These are phyloP conservation scores for Phytomonas sp. DNA, from an alignment of 208 protist species.

Conservation along the genomic window DNA sequence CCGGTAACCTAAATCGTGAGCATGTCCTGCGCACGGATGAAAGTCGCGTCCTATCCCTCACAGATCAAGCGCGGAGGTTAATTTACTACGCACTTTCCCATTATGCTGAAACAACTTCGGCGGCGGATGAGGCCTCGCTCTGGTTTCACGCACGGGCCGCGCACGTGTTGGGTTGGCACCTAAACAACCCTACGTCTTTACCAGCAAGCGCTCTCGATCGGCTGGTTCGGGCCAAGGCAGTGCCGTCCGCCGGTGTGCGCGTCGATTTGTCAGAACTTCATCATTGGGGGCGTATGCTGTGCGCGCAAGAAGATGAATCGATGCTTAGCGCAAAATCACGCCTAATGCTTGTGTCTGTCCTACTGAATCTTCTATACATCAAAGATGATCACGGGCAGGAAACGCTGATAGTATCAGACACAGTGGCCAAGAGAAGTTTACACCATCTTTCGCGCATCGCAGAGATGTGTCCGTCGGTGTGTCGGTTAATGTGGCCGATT, in stretches of 20 bases:
- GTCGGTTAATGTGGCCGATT: slow-evolving; percentile 61
- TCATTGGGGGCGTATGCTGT: slow-evolving; percentile 12
- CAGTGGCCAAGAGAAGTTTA: slow-evolving; percentile 39
- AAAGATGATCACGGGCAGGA: slow-evolving; percentile 27
- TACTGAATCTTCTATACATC: slow-evolving; percentile 63
- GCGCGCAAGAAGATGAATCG: slow-evolving; percentile 25
- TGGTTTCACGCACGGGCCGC: slow-evolving; percentile 55
- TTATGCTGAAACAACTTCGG: slow-evolving; percentile 9
- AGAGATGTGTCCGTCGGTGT: slow-evolving; percentile 39
- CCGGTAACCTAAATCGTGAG: not conserved
- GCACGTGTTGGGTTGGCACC: slow-evolving; percentile 16
- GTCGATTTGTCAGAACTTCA: slow-evolving; percentile 17
- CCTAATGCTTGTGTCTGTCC: slow-evolving; percentile 38
- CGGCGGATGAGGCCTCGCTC: slow-evolving; percentile 20
- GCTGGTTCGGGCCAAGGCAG: slow-evolving; percentile 17
- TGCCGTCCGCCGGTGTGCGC: slow-evolving; percentile 17
- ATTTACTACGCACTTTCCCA: not conserved
- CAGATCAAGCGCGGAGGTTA: not conserved
- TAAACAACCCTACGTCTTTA: not conserved
- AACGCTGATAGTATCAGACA: slow-evolving; percentile 25
- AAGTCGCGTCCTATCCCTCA: not conserved
- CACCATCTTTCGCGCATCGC: slow-evolving; percentile 46
- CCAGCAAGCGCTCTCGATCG: slow-evolving; percentile 12
- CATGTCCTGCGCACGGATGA: not conserved
- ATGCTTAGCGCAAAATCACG: slow-evolving; percentile 38